Conservation (phyloP, 2,329 filamentous ascomycete species). For the Fusarium odoratissimum region DNA sequence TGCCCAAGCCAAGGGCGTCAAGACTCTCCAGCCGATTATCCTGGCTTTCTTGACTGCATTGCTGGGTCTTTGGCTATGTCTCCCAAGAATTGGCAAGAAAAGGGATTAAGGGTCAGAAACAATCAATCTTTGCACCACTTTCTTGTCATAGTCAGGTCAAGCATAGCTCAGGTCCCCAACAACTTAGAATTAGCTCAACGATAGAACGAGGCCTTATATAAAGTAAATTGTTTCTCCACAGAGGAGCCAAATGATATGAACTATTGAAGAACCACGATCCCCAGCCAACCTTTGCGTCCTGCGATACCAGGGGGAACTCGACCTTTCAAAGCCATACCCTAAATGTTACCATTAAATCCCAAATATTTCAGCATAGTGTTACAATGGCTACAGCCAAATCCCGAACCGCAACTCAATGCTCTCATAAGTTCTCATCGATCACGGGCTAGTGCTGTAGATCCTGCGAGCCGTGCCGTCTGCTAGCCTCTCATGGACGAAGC, state of each 20-base stretch:
- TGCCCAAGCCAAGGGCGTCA: slow-evolving; percentile 66
- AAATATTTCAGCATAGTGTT: not conserved
- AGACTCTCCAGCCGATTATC: slow-evolving; percentile 67
- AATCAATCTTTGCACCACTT: too few species aligned
- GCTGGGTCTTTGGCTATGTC: slow-evolving; percentile 58
- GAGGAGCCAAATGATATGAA: not conserved
- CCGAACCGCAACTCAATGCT: not conserved
- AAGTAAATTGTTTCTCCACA: too few species aligned
- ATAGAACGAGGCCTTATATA: not conserved
- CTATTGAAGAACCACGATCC: not conserved
- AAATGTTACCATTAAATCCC: too few species aligned
- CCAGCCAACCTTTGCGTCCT: too few species aligned
- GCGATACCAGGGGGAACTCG: too few species aligned
- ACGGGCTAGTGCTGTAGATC: not conserved
- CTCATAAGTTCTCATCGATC: not conserved
- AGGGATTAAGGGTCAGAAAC: slow-evolving; percentile 45
- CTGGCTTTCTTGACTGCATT: slow-evolving; percentile 61
- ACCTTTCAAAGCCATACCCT: not conserved
- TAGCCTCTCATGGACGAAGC: not conserved
- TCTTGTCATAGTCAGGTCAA: not conserved
- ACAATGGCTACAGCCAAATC: not conserved
- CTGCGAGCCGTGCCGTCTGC: not conserved
- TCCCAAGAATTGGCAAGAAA: slow-evolving; percentile 57
- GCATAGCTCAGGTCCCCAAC: not conserved
- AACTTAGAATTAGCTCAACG: too few species aligned